A percentile compares a stretch with the other conserved stretches of the same genome.
Conservation (phyloP, 2,329 filamentous ascomycete genomes). For the Penicillium sp. region DNA sequence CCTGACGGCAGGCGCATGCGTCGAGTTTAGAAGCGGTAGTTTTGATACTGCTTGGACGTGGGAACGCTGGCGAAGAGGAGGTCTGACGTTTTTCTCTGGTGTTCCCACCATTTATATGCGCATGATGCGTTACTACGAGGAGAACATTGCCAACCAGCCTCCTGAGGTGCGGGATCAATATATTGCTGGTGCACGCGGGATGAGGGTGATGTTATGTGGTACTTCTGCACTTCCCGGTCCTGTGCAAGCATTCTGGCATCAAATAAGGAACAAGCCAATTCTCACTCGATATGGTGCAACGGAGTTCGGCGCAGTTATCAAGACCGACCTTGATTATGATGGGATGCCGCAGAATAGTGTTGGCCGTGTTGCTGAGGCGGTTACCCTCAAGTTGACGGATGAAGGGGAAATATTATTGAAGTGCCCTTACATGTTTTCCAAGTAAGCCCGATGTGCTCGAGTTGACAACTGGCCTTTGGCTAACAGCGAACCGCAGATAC, state of each 20-base stretch:
- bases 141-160: slow-evolving; percentile 28
- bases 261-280: slow-evolving; percentile 31
- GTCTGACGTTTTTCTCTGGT: slow-evolving; percentile 46
- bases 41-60: slow-evolving; percentile 44
- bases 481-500: slow-evolving; percentile 19
- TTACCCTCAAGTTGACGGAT: slow-evolving; percentile 45
- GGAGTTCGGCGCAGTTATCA: slow-evolving; percentile 45
- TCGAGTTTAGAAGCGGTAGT: slow-evolving; percentile 45
- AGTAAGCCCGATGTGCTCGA: slow-evolving; percentile 25
- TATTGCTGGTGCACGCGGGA: slow-evolving; percentile 35
- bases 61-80: slow-evolving; percentile 43
- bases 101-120: slow-evolving; percentile 51
- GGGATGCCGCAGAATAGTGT: slow-evolving; percentile 23
- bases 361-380: slow-evolving; percentile 38
- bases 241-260: slow-evolving; percentile 50
- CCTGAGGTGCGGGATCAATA: slow-evolving; percentile 34
- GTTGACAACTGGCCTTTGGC: not conserved
- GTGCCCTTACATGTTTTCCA: slow-evolving; percentile 38
- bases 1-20: slow-evolving; percentile 44
- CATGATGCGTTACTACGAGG: slow-evolving; percentile 43
- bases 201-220: slow-evolving; percentile 29
- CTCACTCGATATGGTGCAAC: slow-evolving; percentile 46
- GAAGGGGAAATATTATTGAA: slow-evolving; percentile 49
- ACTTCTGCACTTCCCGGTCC: slow-evolving; percentile 50
- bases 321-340: slow-evolving; percentile 35